Percentiles rank a stretch among this genome's conserved stretches.
These are phyloP conservation scores for Podochytrium sp. DNA, from an alignment of 192 early-diverging fungal genomes.

Conservation along the genomic window DNA sequence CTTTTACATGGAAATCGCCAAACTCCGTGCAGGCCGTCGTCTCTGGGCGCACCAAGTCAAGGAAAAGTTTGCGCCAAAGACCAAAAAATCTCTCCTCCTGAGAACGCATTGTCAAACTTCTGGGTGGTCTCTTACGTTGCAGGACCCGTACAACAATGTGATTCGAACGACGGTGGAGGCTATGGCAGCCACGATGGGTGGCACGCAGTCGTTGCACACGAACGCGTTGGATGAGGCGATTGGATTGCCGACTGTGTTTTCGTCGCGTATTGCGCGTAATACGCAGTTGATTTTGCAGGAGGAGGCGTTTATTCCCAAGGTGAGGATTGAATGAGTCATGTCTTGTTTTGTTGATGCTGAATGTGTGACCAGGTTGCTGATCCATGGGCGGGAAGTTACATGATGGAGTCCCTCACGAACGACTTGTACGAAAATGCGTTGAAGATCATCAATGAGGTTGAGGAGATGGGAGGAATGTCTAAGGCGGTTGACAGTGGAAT, in stretches of 20 bases:
- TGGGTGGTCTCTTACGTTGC: conserved; percentile 90
- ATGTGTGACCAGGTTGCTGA: conserved; percentile 68
- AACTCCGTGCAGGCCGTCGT: conserved; percentile 84
- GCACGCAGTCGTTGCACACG: conserved; percentile 92
- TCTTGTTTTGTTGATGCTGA: conserved; percentile 17
- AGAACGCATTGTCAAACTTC: conserved; percentile 92
- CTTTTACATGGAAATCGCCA: conserved; percentile 95
- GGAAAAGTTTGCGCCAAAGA: conserved; percentile 83
- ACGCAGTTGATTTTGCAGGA: conserved; percentile 89
- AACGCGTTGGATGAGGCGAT: conserved; percentile 91
- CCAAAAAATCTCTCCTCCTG: conserved; percentile 77
- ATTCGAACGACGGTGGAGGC: conserved; percentile 88
- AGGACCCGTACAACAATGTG: conserved; percentile 92
- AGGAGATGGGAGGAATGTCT: conserved; percentile 88
- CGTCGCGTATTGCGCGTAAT: conserved; percentile 87
- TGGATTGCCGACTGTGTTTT: conserved; percentile 82
- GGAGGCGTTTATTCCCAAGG: conserved; percentile 82
- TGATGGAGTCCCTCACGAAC: conserved; percentile 91
- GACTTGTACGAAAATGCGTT: conserved; percentile 73
- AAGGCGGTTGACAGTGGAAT: conserved; percentile 86
- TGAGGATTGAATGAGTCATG: not conserved
- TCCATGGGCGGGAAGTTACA: conserved; percentile 90
- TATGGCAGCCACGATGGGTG: conserved; percentile 89
- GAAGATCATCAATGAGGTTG: conserved; percentile 77
- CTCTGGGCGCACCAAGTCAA: conserved; percentile 82